phyloP scores from a whole-genome alignment of 192 early-diverging fungal genomes.

The Backusella liffmaniae region DNA sequence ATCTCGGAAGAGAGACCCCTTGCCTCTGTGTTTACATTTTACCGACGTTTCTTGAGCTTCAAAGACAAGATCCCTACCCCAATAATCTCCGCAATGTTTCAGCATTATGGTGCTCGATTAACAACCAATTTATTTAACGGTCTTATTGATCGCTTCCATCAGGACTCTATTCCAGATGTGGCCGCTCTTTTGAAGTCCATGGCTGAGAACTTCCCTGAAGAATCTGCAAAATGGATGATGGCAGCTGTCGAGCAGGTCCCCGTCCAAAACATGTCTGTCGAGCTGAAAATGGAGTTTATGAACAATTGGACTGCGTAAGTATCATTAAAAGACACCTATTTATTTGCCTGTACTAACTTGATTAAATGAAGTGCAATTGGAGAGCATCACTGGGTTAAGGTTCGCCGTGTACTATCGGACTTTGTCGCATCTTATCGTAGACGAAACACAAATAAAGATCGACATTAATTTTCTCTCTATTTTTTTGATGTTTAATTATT shows the following conservation, averaged over 20 bases:
- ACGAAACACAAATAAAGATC: conserved; percentile 38
- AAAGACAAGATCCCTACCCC: conserved; percentile 8
- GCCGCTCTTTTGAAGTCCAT: conserved; percentile 48
- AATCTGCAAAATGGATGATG: conserved; percentile 50
- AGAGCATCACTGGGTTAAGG: conserved; percentile 48
- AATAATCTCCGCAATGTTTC: conserved; percentile 29
- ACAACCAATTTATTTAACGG: conserved; percentile 52
- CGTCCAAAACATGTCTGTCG: conserved; percentile 40
- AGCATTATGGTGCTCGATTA: conserved; percentile 39
- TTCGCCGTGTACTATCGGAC: conserved; percentile 53
- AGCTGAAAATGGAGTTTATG: conserved; percentile 52
- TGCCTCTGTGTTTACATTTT: conserved; percentile 48
- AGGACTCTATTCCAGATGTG: conserved; percentile 55
- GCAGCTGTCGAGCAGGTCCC: conserved; percentile 43
- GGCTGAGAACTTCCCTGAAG: conserved; percentile 45
- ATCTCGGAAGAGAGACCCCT: conserved; percentile 50
- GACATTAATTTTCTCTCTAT: neutral
- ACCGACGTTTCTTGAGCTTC: conserved; percentile 42
- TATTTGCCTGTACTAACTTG: neutral
- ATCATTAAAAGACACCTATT: neutral
- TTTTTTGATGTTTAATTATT: neutral
- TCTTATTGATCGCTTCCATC: conserved; percentile 51
- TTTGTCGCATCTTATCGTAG: conserved; percentile 58
- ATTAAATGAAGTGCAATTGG: conserved; percentile 44
- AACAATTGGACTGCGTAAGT: conserved; percentile 56